A percentile compares a stretch with the other conserved stretches of the same genome.
Conservation (phyloP, 495 filamentous ascomycete genomes). For the Margaritispora aquatica region DNA sequence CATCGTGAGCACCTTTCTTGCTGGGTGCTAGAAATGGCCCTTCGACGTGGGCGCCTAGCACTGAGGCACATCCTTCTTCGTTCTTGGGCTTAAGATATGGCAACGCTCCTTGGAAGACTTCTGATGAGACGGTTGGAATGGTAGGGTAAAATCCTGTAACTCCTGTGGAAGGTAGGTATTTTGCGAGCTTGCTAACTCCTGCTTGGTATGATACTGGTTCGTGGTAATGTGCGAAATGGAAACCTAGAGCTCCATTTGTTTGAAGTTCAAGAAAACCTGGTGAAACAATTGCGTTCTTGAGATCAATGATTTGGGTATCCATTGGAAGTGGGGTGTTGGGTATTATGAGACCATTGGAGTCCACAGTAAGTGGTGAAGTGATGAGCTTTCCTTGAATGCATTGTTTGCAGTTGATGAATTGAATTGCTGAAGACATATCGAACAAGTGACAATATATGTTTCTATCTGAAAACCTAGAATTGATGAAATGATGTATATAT, state of each 20-base stretch:
- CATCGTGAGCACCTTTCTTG: constrained; percentile 53
- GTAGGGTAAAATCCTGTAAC: constrained; percentile 52
- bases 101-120: constrained; percentile 55
- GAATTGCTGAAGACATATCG: constrained; percentile 14
- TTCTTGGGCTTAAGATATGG: constrained; percentile 52
- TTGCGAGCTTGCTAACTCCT: constrained; percentile 48
- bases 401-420: constrained; percentile 36
- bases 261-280: constrained; percentile 63
- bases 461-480: too few species aligned
- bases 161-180: constrained; percentile 49
- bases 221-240: constrained; percentile 56
- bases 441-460: too few species aligned
- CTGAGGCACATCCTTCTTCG: constrained; percentile 46
- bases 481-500: background rate
- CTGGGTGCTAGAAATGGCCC: constrained; percentile 56
- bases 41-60: constrained; percentile 61
- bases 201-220: constrained; percentile 47
- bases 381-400: constrained; percentile 35
- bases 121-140: constrained; percentile 53
- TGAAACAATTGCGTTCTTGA: constrained; percentile 53
- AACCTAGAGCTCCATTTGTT: constrained; percentile 59
- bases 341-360: constrained; percentile 33
- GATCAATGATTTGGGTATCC: constrained; percentile 43
- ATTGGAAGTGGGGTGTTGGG: constrained; percentile 18
- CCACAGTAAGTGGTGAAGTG: constrained; percentile 30